Percentiles rank a stretch among this genome's conserved stretches.
phyloP scores from a whole-genome alignment of 1,139 yeast species.

The Kluyveromyces sp. region DNA sequence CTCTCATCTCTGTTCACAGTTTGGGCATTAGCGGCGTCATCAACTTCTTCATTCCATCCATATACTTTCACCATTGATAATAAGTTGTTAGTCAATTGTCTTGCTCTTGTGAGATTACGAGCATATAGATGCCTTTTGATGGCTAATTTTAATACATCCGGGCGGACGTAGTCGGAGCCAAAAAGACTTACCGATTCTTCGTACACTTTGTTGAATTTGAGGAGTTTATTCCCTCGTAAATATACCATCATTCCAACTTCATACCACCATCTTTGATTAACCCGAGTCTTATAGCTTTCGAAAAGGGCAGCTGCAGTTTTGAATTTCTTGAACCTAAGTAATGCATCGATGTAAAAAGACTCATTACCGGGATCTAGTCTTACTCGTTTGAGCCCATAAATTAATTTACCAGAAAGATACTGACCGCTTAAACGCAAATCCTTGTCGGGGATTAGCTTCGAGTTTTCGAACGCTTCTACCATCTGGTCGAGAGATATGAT shows the following conservation, averaged over 20 bases:
- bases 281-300: conserved; percentile 21
- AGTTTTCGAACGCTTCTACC: conserved; percentile 25
- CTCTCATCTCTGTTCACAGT: not conserved
- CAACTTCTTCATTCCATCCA: conserved; percentile 15
- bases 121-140: conserved; percentile 21
- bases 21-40: not conserved
- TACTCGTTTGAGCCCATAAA: conserved; percentile 25
- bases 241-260: conserved; percentile 33
- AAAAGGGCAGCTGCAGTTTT: conserved; percentile 28
- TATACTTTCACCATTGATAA: conserved; percentile 13
- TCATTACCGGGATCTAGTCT: conserved; percentile 32
- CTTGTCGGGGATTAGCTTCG: conserved; percentile 19
- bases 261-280: conserved; percentile 35
- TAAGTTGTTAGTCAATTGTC: conserved; percentile 17
- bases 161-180: conserved; percentile 17
- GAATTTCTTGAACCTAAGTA: conserved; percentile 26
- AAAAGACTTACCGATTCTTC: conserved; percentile 17
- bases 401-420: conserved; percentile 22
- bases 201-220: conserved; percentile 25
- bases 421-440: conserved; percentile 20
- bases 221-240: conserved; percentile 28
- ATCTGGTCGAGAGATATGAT: conserved; percentile 21
- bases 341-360: conserved; percentile 30
- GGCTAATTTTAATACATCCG: conserved; percentile 22
- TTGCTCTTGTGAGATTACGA: conserved; percentile 15